A percentile compares a stretch with the other conserved stretches of the same genome.
Evolutionary conservation across 1,284 basidiomycete genomes (phyloP).

Genomic region (Fomitopsis pinicola): DNA sequence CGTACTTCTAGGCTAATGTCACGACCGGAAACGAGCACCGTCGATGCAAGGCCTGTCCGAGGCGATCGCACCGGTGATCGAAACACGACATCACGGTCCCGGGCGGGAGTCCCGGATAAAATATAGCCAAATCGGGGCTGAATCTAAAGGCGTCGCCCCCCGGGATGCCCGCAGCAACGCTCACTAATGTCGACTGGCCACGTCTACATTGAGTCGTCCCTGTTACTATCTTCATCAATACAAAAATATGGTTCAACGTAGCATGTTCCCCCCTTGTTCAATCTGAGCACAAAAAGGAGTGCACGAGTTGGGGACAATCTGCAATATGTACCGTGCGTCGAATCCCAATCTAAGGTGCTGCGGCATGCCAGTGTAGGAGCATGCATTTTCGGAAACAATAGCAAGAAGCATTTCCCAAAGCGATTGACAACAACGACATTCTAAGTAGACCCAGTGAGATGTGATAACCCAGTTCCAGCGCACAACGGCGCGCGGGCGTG

Average conservation of each 20-base stretch:
- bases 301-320: too few species aligned
- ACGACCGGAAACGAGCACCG: too few species aligned
- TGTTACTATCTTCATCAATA: too few species aligned
- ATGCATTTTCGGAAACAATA: background rate
- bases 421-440: background rate
- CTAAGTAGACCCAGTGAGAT: background rate
- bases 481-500: slow-evolving; percentile 20
- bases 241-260: too few species aligned
- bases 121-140: background rate
- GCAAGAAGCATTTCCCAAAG: background rate
- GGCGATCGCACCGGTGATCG: background rate
- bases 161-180: background rate
- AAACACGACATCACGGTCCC: too few species aligned
- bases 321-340: too few species aligned
- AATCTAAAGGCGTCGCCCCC: slow-evolving; percentile 3
- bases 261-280: too few species aligned
- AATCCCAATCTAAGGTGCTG: background rate
- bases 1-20: background rate
- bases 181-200: too few species aligned
- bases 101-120: background rate
- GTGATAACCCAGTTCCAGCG: slow-evolving; percentile 13
- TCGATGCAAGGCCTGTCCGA: too few species aligned
- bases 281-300: too few species aligned
- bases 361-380: background rate
- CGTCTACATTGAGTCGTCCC: too few species aligned